Base-by-base conservation (phyloP, 2,329 filamentous ascomycete genomes). In the Colletotrichum sp. region DNA sequence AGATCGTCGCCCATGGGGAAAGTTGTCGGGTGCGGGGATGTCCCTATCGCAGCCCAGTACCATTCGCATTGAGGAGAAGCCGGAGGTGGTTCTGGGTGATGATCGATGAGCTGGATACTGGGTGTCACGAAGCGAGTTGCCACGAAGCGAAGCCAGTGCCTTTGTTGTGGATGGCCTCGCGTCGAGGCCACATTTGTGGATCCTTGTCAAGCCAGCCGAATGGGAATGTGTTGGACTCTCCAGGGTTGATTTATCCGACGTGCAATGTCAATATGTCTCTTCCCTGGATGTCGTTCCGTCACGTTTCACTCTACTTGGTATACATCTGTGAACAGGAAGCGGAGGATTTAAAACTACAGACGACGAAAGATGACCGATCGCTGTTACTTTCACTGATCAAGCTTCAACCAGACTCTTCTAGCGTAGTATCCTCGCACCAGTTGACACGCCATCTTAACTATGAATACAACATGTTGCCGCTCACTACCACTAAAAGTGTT, bases 341-440 rank as follows among this genome's bases (percentile, higher is more conserved):
- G 70, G 13, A 76, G 21, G 7, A 38, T 61, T 27, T 27, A 43
- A 89, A 90, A 75, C 84, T 90, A 72, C 79, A 86, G 75, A 87
- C 87, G 43, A 89, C 89, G 12, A 83, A 87, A 62, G 80, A 82
- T 66, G 87, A 88, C 73, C 83, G 0, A 86, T 58, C 92, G 92
- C 77, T 90, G 88, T 66, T 92, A 11, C 78, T 85, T 11, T 87
- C 81, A 77, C 89, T 80, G 81, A 91, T 84, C 93, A 18, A 33
- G 64, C 24, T 27, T 27, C 3, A 27, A 27, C 5, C 63, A 12
- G 31, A 62, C 6, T 21, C 21, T 55, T 16, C 15, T 29, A 57
- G 18, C 15, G 2, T 57, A 16, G 11, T 18, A 29, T 66, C 4
- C 63, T 31, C 15, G 72, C 65, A 59, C 54, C 54, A 2, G 54